Base-by-base conservation (phyloP, 306 rosid genomes). In the Prunus persica region DNA sequence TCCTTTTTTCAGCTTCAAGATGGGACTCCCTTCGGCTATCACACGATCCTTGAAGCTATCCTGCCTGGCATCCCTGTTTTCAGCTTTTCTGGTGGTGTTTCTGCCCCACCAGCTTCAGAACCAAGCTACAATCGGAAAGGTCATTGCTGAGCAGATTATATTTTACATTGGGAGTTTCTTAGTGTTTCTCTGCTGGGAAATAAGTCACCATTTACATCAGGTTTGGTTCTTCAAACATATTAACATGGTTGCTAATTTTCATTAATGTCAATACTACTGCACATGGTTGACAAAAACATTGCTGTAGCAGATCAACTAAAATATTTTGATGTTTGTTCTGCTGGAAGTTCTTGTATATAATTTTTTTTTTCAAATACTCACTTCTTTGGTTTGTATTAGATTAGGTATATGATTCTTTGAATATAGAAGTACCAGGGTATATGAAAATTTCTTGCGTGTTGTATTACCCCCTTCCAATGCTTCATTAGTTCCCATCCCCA, bases 1-100 rank as follows among this genome's bases (percentile, higher is more conserved):
- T 56, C 98, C 98, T 3, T 92, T 88, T 80, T 92, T 88, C 86
- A 96, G 95, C 86, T 92, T 92, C 86, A 96, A 96, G 87, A 92
- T 96, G 99, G 97, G 93, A 41, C 65, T 92, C 46, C 98, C 89
- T 38, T 80, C 81, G 0, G 98, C 97, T 75, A 69, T 80, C 58
- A 73, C 80, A n/a, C 74, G 80, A 49, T 93, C 96, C 58, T 82
- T 90, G 8, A 87, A 82, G 91, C 96, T 92, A 75, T 87, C 97
- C 18, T 47, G 49, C 61, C 79, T 86, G n/a, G 93, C 89, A 67
- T 86, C 71, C 72, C 32, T 86, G 2, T 78, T 90, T 50, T 91
- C 96, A 6, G 87, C 90, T 46, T 34, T 70, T 72, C 71, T 91
- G 8, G 52, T 84, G 24, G 77, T 77, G 80, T 67, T 92, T 84